These are phyloP conservation scores for Parastagonospora nodorum DNA, from an alignment of 2,329 filamentous ascomycete genomes.

Conservation along the genomic window DNA sequence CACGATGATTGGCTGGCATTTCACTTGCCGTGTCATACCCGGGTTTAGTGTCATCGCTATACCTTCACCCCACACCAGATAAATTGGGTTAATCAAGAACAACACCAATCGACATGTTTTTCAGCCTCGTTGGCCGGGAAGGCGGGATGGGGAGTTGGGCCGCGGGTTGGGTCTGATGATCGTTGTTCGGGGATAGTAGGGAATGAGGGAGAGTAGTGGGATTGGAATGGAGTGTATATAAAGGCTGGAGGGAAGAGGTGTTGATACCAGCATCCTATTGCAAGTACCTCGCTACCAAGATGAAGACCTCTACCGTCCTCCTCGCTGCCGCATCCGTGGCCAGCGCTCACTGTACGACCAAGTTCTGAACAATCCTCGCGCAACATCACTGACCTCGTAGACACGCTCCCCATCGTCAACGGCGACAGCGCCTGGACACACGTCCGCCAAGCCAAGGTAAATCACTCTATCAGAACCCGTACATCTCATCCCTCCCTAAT, in stretches of 20 bases:
- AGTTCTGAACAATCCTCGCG: too few species aligned
- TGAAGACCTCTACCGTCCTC: background rate
- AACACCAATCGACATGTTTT: background rate
- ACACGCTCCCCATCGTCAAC: constrained; percentile 12
- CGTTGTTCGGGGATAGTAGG: background rate
- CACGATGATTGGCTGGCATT: background rate
- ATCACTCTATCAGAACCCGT: background rate
- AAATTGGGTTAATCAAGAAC: background rate
- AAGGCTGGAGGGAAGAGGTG: background rate
- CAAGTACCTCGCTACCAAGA: background rate
- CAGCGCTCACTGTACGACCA: background rate
- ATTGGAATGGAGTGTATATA: background rate
- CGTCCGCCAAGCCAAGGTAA: constrained; percentile 52
- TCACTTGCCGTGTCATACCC: background rate
- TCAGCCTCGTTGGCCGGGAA: background rate
- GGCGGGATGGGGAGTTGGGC: background rate
- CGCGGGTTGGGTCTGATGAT: background rate
- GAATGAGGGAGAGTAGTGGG: background rate
- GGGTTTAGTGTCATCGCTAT: background rate
- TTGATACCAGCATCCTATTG: background rate
- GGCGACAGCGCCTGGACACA: constrained; percentile 48
- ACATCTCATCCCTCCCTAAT: background rate
- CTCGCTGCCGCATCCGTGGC: background rate
- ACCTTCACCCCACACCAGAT: background rate
- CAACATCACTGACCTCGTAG: background rate